These are phyloP conservation scores for Microbotryum lychnidis-dioicae DNA, from an alignment of 1,284 basidiomycete genomes.

Conservation along the genomic window DNA sequence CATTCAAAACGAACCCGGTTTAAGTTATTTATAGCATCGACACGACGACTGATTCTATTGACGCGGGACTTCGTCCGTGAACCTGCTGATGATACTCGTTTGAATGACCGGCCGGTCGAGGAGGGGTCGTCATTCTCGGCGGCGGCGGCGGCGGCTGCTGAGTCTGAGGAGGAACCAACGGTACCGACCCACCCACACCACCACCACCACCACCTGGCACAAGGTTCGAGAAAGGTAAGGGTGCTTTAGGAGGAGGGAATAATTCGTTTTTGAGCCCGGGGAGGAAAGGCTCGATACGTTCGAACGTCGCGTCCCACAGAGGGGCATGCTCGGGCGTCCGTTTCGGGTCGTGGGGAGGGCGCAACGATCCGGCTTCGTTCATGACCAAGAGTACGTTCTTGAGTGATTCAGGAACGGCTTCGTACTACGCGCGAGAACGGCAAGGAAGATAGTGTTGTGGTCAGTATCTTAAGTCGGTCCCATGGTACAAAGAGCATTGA, in stretches of 20 bases:
- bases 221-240: slow-evolving; percentile 6
- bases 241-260: slow-evolving; percentile 9
- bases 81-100: no score
- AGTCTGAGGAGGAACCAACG: no score
- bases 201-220: no score
- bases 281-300: slow-evolving; percentile 76
- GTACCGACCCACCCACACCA: no score
- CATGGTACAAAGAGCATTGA: neutral
- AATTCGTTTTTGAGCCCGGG: slow-evolving; percentile 62
- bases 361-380: slow-evolving; percentile 74
- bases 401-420: slow-evolving; percentile 89
- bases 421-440: slow-evolving; percentile 53
- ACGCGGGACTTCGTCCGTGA: no score
- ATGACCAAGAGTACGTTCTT: slow-evolving; percentile 97
- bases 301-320: slow-evolving; percentile 73
- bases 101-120: no score
- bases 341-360: slow-evolving; percentile 56
- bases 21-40: no score
- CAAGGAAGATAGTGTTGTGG: neutral
- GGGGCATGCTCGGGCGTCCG: slow-evolving; percentile 61
- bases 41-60: no score
- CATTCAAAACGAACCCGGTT: no score
- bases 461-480: slow-evolving; percentile 4
- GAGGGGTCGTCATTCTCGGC: no score
- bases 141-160: no score